phyloP scores from a whole-genome alignment of 495 filamentous ascomycete species.

The Podospora appendiculata region DNA sequence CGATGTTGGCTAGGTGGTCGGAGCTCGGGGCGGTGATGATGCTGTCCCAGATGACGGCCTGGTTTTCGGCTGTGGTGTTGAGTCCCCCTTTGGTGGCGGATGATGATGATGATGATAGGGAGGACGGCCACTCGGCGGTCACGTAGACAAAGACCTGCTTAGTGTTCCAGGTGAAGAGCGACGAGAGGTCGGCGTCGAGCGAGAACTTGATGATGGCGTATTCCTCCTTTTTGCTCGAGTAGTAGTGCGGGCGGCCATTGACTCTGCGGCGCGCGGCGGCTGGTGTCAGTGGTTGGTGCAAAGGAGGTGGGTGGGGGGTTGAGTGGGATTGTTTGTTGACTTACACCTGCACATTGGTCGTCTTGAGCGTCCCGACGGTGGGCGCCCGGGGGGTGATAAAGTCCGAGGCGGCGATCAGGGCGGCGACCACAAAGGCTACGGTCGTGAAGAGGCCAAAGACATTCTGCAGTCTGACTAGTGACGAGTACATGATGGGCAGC shows the following conservation, averaged over 20 bases:
- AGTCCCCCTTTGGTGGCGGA: constrained; percentile 1
- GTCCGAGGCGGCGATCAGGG: constrained; percentile 70
- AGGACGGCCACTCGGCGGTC: constrained; percentile 72
- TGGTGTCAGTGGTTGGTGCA: no score
- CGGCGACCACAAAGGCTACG: constrained; percentile 73
- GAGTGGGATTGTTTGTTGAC: no score
- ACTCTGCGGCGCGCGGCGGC: constrained; percentile 44
- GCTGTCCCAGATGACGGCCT: constrained; percentile 89
- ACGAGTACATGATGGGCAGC: constrained; percentile 68
- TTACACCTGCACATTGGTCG: constrained; percentile 84
- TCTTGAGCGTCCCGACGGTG: constrained; percentile 50
- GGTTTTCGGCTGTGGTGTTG: constrained; percentile 41
- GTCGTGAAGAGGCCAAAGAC: constrained; percentile 98
- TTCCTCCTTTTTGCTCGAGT: constrained; percentile 84
- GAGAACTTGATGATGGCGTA: constrained; percentile 92
- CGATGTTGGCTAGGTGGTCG: constrained; percentile 47
- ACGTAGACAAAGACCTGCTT: constrained; percentile 97
- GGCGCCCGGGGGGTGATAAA: constrained; percentile 64
- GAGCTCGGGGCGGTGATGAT: constrained; percentile 71
- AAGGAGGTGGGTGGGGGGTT: not conserved
- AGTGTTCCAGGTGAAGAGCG: constrained; percentile 99
- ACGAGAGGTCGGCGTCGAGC: constrained; percentile 74
- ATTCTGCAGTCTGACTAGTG: constrained; percentile 75
- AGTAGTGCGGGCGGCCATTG: constrained; percentile 87
- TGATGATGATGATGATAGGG: no score